These are phyloP conservation scores for Phaeolepiota aurea DNA, from an alignment of 768 basidiomycete species.

Conservation along the genomic window DNA sequence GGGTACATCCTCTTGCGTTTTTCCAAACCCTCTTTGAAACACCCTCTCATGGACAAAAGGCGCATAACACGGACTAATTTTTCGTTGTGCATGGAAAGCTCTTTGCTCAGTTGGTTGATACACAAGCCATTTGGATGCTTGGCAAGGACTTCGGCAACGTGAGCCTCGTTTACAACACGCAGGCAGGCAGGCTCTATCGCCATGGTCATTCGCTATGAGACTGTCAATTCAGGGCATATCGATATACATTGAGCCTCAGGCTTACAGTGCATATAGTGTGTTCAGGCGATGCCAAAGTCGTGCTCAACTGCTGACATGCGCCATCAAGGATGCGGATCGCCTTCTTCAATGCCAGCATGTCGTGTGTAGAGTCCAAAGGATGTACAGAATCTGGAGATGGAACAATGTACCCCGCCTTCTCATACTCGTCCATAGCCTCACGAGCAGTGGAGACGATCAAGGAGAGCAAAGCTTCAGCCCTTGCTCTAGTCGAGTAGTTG, in stretches of 20 bases:
- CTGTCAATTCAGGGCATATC: neutral
- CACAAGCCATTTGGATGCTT: slow-evolving; percentile 20
- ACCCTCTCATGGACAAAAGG: slow-evolving; percentile 19
- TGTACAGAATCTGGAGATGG: slow-evolving; percentile 21
- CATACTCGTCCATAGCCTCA: slow-evolving; percentile 22
- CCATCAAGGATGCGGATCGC: slow-evolving; percentile 22
- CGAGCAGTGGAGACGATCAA: slow-evolving; percentile 21
- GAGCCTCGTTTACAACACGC: slow-evolving; percentile 9
- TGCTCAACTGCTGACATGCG: slow-evolving; percentile 24
- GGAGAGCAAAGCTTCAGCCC: slow-evolving; percentile 12
- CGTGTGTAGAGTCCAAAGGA: slow-evolving; percentile 16
- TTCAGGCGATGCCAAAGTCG: slow-evolving; percentile 22
- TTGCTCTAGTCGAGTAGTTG: too few species aligned
- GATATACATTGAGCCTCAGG: slow-evolving; percentile 24
- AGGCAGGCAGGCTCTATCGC: slow-evolving; percentile 14
- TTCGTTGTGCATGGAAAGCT: slow-evolving; percentile 14
- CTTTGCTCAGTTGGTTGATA: slow-evolving; percentile 13
- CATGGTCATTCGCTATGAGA: slow-evolving; percentile 2
- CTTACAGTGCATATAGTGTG: slow-evolving; percentile 19
- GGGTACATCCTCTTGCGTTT: too few species aligned
- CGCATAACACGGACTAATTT: slow-evolving; percentile 25
- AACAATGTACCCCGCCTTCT: slow-evolving; percentile 12
- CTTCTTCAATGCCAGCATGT: slow-evolving; percentile 14
- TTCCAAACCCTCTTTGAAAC: slow-evolving; percentile 29
- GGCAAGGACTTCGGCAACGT: slow-evolving; percentile 19